Conservation (phyloP, 495 filamentous ascomycete genomes). For the Penicillium pulvis region DNA sequence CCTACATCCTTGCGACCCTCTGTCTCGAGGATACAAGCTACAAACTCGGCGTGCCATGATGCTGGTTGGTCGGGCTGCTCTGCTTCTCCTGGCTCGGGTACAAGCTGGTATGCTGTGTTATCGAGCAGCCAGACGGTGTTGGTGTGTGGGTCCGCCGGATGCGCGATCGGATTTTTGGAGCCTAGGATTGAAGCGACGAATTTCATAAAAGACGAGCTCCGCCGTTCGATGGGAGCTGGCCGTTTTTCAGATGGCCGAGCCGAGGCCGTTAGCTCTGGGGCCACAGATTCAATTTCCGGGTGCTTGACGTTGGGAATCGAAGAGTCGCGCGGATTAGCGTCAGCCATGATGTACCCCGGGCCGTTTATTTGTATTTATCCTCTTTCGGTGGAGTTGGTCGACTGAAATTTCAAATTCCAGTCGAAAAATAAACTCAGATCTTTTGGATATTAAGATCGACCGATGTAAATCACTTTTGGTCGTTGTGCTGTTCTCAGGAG, state of each 20-base stretch:
- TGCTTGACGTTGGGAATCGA: conserved; percentile 8
- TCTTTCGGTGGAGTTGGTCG: background rate
- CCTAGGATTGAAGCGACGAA: conserved; percentile 32
- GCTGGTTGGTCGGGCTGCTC: conserved; percentile 29
- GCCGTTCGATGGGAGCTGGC: conserved; percentile 20
- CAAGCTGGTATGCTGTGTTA: conserved; percentile 75
- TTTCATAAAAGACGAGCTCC: conserved; percentile 33
- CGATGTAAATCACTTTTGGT: background rate
- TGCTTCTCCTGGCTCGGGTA: conserved; percentile 17
- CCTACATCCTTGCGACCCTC: conserved; percentile 65
- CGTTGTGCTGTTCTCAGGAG: conserved; percentile 14
- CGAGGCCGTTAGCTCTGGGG: background rate
- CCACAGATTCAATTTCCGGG: background rate
- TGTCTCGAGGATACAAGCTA: conserved; percentile 76
- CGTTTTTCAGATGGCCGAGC: background rate
- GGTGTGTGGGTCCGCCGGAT: conserved; percentile 43
- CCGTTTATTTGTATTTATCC: background rate
- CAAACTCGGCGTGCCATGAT: conserved; percentile 76
- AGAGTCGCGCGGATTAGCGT: conserved; percentile 4
- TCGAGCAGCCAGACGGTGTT: conserved; percentile 88
- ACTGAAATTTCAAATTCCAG: background rate
- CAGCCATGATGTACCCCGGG: conserved; percentile 15
- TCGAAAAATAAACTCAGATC: background rate
- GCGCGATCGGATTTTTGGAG: conserved; percentile 32
- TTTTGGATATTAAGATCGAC: background rate